These are phyloP conservation scores for Saturnispora gosingensis DNA, from an alignment of 805 yeast species.

Conservation along the genomic window DNA sequence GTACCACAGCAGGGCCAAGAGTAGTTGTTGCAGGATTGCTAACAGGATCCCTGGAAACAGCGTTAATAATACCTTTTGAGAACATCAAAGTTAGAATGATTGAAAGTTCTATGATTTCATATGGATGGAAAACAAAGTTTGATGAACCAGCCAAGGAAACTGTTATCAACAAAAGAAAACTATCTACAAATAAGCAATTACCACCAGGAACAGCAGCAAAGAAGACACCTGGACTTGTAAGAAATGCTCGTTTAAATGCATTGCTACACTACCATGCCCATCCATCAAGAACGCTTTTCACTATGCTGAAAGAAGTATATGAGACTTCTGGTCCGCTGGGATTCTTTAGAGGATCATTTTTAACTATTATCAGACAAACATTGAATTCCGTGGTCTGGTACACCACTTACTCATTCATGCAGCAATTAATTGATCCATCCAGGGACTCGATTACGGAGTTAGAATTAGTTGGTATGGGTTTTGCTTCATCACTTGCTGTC, in stretches of 20 bases:
- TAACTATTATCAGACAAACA: constrained; percentile 76
- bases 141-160: constrained; percentile 11
- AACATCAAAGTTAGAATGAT: constrained; percentile 73
- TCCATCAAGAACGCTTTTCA: constrained; percentile 46
- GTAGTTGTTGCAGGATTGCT: constrained; percentile 75
- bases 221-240: not conserved
- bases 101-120: constrained; percentile 44
- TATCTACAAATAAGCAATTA: constrained; percentile 8
- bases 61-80: constrained; percentile 86
- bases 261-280: constrained; percentile 34
- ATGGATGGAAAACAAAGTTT: constrained; percentile 19
- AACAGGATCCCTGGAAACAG: constrained; percentile 75
- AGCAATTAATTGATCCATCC: constrained; percentile 58
- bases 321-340: constrained; percentile 64
- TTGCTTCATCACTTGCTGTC: constrained; percentile 62
- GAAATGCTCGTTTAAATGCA: constrained; percentile 12
- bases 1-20: constrained; percentile 68
- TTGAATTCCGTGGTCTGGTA: constrained; percentile 76
- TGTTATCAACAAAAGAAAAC: not conserved
- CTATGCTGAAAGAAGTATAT: constrained; percentile 58
- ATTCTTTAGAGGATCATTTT: constrained; percentile 70
- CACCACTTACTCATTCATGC: constrained; percentile 69
- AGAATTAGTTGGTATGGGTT: constrained; percentile 36
- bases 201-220: constrained; percentile 4
- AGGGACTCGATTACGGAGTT: constrained; percentile 34